phyloP scores from a whole-genome alignment of 495 filamentous ascomycete species.

The Aspergillus saccharolyticus region DNA sequence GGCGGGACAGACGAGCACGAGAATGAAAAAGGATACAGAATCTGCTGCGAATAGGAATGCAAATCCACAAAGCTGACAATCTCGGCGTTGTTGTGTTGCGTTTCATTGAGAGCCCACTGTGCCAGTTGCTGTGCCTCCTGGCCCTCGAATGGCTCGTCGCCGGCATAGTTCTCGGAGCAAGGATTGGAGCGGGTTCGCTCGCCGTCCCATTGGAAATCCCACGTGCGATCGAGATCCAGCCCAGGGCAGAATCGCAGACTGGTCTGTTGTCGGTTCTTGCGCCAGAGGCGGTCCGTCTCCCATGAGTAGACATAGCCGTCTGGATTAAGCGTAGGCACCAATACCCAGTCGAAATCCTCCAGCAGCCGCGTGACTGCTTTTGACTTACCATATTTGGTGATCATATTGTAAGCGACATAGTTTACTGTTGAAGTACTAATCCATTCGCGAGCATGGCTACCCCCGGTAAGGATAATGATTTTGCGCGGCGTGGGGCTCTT shows the following conservation, averaged over 20 bases:
- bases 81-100: constrained; percentile 59
- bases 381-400: constrained; percentile 69
- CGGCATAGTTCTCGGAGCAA: constrained; percentile 88
- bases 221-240: constrained; percentile 83
- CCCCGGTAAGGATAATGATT: constrained; percentile 78
- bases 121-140: constrained; percentile 71
- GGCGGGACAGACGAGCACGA: constrained; percentile 73
- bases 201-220: constrained; percentile 78
- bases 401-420: constrained; percentile 84
- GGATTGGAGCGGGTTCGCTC: constrained; percentile 66
- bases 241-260: constrained; percentile 78
- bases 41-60: constrained; percentile 93
- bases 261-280: constrained; percentile 88
- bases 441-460: constrained; percentile 91
- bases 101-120: constrained; percentile 82
- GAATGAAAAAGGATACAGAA: constrained; percentile 89
- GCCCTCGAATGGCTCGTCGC: constrained; percentile 76
- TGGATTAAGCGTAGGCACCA: constrained; percentile 85
- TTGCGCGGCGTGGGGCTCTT: constrained; percentile 50
- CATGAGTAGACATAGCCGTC: constrained; percentile 94
- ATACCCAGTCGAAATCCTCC: constrained; percentile 76
- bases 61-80: constrained; percentile 85
- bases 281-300: constrained; percentile 88
- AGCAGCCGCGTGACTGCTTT: constrained; percentile 67
- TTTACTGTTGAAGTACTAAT: constrained; percentile 89